Base-by-base conservation (phyloP, 2,329 filamentous ascomycete species). In the Aureobasidium vineae region DNA sequence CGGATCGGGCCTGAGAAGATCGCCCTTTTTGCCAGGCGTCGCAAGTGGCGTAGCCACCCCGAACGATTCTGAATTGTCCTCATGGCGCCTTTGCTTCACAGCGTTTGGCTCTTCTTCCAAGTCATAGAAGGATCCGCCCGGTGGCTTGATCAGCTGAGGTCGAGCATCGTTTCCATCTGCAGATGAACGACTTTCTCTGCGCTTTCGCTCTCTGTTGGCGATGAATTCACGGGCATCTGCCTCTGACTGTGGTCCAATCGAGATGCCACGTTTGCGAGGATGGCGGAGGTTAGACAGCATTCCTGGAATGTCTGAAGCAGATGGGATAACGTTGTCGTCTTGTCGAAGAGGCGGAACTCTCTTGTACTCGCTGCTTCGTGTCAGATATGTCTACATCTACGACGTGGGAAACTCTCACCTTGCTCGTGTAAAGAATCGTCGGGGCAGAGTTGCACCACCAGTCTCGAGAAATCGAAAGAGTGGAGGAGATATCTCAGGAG, bases 151-250 rank as follows among this genome's bases (percentile, higher is more conserved):
- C 5, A 66, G 15, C n/a, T 57, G 52, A 8, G 65, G 65, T 10
- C 41, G 54, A 36, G 33, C 73, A 41, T 69, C 72, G 16, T 36
- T 40, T 15, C 52, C 59, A 16, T 67, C 66, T 16, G 49, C 50
- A 16, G 66, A 67, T n/a, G 81, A 83, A 28, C 83, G 79, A 71
- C 86, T 88, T 72, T 89, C 85, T 61, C 85, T 81, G 65, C 88
- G 80, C 67, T 83, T 81, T 70, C 88, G 85, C 71, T 97, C 92
- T 23, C 94, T 88, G 75, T 97, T 97, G 6, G 94, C 95, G 57
- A 99, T 82, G 23, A 92, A 92, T 80, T 99, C 95, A 78, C 97
- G 97, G 28, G 92, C 95, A 79, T 99, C 95, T 1, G 95, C 95
- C 68, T 93, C 93, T 53, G 93, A 97, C 78, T 98, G 95, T 1